A percentile compares a stretch with the other conserved stretches of the same genome.
Conservation (phyloP, 225 moss, liverwort and hornwort species). For the Anthoceros angustus region DNA sequence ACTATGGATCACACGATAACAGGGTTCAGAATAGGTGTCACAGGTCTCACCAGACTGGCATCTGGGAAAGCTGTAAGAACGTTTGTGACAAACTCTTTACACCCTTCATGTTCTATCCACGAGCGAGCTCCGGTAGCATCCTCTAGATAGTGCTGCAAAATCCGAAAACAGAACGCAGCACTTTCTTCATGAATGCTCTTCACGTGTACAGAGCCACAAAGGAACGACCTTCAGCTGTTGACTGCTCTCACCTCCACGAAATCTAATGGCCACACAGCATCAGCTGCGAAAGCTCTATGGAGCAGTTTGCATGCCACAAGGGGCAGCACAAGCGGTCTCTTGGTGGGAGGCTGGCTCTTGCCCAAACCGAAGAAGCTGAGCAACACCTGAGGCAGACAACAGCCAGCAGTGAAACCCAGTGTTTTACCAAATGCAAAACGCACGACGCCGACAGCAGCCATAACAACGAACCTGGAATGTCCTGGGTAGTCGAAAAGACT, state of each 20-base stretch:
- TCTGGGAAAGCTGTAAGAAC: slow-evolving; percentile 91
- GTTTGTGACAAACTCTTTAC: slow-evolving; percentile 90
- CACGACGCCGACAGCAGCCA: background rate
- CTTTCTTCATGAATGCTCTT: background rate
- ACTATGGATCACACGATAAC: too few species aligned
- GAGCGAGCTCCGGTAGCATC: slow-evolving; percentile 68
- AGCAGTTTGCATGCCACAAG: slow-evolving; percentile 79
- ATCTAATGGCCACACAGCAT: slow-evolving; percentile 87
- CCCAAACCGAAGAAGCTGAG: background rate
- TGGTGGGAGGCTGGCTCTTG: slow-evolving; percentile 35
- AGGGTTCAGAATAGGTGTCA: too few species aligned
- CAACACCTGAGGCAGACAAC: background rate
- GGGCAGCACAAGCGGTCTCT: slow-evolving; percentile 81
- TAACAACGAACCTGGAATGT: slow-evolving; percentile 44
- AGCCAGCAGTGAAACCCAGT: too few species aligned
- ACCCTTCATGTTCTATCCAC: slow-evolving; percentile 93
- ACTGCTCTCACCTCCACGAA: slow-evolving; percentile 65
- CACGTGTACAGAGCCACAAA: background rate
- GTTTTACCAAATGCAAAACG: background rate
- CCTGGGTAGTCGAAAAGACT: slow-evolving; percentile 75
- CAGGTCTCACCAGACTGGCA: slow-evolving; percentile 43
- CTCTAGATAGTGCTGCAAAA: slow-evolving; percentile 55
- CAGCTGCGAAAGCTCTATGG: slow-evolving; percentile 59
- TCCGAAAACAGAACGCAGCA: background rate
- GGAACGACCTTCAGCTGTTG: background rate